Conservation (phyloP, 768 basidiomycete genomes). For the Leccinum sublutescens region DNA sequence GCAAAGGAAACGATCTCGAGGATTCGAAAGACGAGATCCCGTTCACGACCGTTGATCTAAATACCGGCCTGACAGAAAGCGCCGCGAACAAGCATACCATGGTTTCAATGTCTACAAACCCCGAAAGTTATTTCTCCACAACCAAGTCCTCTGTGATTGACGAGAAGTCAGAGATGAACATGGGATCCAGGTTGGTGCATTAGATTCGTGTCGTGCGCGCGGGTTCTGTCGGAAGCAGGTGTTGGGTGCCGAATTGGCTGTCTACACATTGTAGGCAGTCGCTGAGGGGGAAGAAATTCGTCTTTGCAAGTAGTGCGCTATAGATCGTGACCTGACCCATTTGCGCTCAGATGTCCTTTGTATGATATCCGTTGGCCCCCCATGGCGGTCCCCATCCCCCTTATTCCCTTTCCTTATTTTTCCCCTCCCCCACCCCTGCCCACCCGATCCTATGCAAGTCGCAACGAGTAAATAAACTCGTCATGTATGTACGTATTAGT, state of each 20-base stretch:
- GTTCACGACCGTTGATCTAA: constrained; percentile 19
- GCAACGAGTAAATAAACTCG: background rate
- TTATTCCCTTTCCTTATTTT: background rate
- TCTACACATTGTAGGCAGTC: background rate
- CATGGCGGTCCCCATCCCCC: background rate
- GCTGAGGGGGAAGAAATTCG: background rate
- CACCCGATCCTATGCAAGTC: background rate
- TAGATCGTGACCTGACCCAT: background rate
- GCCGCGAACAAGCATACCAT: background rate
- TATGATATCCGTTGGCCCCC: background rate
- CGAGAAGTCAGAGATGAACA: background rate
- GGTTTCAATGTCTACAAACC: background rate
- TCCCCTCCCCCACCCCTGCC: background rate
- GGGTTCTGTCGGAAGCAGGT: background rate
- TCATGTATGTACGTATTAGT: background rate
- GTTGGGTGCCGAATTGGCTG: background rate
- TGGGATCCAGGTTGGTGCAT: background rate
- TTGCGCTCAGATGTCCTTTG: background rate
- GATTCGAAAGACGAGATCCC: background rate
- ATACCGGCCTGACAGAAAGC: constrained; percentile 1
- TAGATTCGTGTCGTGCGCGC: background rate
- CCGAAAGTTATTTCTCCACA: background rate
- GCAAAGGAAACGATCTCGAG: constrained; percentile 4
- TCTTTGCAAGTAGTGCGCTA: background rate
- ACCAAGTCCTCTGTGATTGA: background rate